Evolutionary conservation across 352 stramenopile genomes (phyloP).

Genomic region (Pythium chondricola): DNA sequence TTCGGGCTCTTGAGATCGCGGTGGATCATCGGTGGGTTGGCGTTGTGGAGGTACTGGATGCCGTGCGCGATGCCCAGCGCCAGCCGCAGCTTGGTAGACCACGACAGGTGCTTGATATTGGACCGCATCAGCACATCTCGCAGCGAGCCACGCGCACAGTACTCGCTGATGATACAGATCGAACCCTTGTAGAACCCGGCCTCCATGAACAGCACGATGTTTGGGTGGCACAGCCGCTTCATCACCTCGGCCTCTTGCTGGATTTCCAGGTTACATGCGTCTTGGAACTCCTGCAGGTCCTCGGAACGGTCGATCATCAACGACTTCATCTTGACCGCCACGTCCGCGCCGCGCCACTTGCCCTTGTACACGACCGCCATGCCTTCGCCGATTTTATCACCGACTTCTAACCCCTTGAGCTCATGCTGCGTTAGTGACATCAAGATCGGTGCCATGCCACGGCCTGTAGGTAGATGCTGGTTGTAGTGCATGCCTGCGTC

Average conservation of each 20-base stretch:
- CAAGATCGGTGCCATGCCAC: constrained; percentile 5
- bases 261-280: constrained; percentile 83
- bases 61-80: constrained; percentile 76
- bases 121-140: constrained; percentile 90
- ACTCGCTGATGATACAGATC: constrained; percentile 95
- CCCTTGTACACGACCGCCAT: constrained; percentile 92
- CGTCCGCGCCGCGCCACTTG: constrained; percentile 93
- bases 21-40: constrained; percentile 87
- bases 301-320: constrained; percentile 60
- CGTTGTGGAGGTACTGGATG: constrained; percentile 89
- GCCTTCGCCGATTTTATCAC: constrained; percentile 78
- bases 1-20: constrained; percentile 89
- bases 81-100: constrained; percentile 74
- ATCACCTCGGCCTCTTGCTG: constrained; percentile 77
- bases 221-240: constrained; percentile 74
- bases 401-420: constrained; percentile 75
- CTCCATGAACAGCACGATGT: constrained; percentile 88
- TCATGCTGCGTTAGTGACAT: constrained; percentile 46
- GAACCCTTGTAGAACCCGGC: constrained; percentile 78
- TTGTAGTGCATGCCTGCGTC: constrained; percentile 9
- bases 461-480: constrained; percentile 10
- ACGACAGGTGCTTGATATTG: constrained; percentile 65
- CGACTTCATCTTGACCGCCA: constrained; percentile 93
- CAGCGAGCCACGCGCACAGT: constrained; percentile 91
- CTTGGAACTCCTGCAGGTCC: constrained; percentile 64